Evolutionary conservation across 768 basidiomycete genomes (phyloP).

Genomic region (Podaxis sp.): DNA sequence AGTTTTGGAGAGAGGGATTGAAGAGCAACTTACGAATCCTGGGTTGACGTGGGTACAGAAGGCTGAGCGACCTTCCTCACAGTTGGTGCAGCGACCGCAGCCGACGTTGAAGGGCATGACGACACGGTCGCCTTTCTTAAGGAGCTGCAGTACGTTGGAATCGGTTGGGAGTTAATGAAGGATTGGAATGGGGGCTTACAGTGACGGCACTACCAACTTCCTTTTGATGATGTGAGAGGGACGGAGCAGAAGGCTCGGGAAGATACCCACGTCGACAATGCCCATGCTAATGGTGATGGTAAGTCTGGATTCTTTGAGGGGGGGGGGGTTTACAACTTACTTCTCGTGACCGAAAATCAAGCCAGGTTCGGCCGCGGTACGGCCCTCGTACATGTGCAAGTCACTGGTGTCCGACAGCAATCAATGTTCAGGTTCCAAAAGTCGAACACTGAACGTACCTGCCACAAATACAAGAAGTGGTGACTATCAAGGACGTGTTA

Average conservation of each 20-base stretch:
- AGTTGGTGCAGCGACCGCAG: constrained; percentile 57
- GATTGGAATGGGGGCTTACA: constrained; percentile 25
- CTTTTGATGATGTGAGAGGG: constrained; percentile 21
- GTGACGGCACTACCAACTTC: constrained; percentile 46
- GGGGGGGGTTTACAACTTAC: constrained; percentile 23
- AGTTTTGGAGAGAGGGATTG: background rate
- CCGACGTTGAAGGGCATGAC: constrained; percentile 63
- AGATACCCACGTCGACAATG: constrained; percentile 41
- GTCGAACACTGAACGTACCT: constrained; percentile 29
- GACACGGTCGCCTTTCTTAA: constrained; percentile 59
- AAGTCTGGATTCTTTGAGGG: background rate
- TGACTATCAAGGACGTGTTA: constrained; percentile 33
- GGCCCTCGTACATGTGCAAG: constrained; percentile 58
- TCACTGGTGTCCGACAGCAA: constrained; percentile 31
- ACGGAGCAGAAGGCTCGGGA: background rate
- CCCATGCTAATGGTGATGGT: constrained; percentile 38
- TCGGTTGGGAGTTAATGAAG: background rate
- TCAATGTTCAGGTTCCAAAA: background rate
- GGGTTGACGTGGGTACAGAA: constrained; percentile 61
- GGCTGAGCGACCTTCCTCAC: constrained; percentile 50
- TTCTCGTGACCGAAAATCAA: constrained; percentile 59
- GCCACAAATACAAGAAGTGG: constrained; percentile 52
- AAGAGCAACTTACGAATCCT: constrained; percentile 43
- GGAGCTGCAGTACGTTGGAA: constrained; percentile 27
- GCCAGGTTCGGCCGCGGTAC: constrained; percentile 47